Conservation (phyloP, 176 grass and related monocot species). For the Bonia amplexicaulis region DNA sequence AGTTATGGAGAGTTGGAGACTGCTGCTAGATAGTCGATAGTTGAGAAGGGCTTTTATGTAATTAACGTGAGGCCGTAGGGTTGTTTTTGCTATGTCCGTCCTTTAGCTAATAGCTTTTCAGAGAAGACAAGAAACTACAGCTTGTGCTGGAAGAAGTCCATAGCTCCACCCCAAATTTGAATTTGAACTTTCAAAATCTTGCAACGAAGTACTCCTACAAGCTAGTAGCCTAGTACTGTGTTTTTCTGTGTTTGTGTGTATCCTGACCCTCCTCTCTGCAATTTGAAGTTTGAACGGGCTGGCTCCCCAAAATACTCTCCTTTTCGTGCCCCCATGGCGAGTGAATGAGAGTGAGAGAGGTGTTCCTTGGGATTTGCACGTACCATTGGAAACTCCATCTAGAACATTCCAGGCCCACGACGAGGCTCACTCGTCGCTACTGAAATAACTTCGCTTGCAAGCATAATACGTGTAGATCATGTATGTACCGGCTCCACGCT, state of each 20-base stretch:
- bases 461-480: not conserved
- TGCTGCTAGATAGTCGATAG: not conserved
- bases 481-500: not conserved
- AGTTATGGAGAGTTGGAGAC: conserved; percentile 14
- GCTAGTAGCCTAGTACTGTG: not conserved
- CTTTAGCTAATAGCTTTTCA: conserved; percentile 15
- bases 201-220: not conserved
- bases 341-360: not conserved
- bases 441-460: not conserved
- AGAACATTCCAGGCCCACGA: not conserved
- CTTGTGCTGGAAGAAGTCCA: not conserved
- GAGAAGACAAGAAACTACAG: conserved; percentile 21
- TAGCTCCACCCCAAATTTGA: not conserved
- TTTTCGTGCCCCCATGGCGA: not conserved
- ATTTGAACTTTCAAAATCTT: conserved; percentile 5
- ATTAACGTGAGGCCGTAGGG: not conserved
- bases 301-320: not conserved
- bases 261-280: not conserved
- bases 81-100: not conserved
- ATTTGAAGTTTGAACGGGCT: not conserved
- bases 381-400: not conserved
- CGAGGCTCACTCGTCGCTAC: not conserved
- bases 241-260: not conserved
- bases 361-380: not conserved
- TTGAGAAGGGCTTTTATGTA: conserved; percentile 24